phyloP scores from a whole-genome alignment of 495 filamentous ascomycete genomes.

The Choiromyces venosus region DNA sequence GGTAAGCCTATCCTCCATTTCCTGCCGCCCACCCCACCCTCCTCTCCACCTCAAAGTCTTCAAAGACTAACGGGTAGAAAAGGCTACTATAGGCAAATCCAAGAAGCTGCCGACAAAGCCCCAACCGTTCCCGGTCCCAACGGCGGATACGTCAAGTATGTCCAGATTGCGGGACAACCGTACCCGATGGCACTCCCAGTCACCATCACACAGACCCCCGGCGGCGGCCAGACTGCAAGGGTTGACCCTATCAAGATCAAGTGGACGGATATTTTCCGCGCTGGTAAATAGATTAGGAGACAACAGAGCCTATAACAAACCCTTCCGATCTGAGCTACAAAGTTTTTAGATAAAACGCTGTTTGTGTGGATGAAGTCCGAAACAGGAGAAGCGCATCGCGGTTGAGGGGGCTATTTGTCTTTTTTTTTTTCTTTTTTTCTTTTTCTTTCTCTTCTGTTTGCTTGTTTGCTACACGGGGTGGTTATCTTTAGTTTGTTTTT shows the following conservation, averaged over 20 bases:
- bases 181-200: slow-evolving; percentile 40
- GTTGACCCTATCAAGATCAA: slow-evolving; percentile 41
- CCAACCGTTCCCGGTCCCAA: slow-evolving; percentile 25
- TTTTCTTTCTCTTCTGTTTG: background rate
- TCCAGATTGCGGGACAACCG: slow-evolving; percentile 38
- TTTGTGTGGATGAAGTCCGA: background rate
- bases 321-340: background rate
- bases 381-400: background rate
- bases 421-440: background rate
- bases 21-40: background rate
- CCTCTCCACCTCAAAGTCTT: slow-evolving; percentile 1
- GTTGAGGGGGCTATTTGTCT: background rate
- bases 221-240: slow-evolving; percentile 37
- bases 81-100: slow-evolving; percentile 40
- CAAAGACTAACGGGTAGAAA: background rate
- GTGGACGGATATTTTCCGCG: slow-evolving; percentile 38
- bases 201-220: slow-evolving; percentile 37
- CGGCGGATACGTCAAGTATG: slow-evolving; percentile 35
- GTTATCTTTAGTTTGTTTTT: background rate
- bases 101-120: slow-evolving; percentile 39
- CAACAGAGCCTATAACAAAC: background rate
- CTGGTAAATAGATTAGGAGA: slow-evolving; percentile 16
- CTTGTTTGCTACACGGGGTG: background rate
- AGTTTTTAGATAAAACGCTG: background rate
- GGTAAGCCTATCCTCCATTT: slow-evolving; percentile 26